Base-by-base conservation (phyloP, 2,329 filamentous ascomycete genomes). In the Xylaria sp. region DNA sequence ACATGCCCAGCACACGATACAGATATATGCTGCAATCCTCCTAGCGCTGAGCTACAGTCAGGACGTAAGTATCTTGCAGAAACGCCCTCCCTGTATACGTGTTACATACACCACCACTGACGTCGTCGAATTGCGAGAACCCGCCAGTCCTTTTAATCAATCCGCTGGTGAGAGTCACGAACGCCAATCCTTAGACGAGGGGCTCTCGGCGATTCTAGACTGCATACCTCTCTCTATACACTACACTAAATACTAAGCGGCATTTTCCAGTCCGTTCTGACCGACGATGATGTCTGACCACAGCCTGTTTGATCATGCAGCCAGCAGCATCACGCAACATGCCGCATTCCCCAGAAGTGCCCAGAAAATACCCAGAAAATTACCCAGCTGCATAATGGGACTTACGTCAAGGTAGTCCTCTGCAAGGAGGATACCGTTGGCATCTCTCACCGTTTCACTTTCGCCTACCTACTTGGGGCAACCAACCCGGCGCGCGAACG, bases 251-350 rank as follows among this genome's bases (percentile, higher is more conserved):
- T 20, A 25, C 57, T 34, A 58, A 39, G 59, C 52, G 54, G 57
- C 58, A 69, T 54, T 62, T 66, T 52, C 51, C 57, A 58, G 34
- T 51, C 63, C 57, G 39, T 62, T 48, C 37, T 28, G 15, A 54
- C 31, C 48, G 15, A 46, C 55, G 10, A 34, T 28, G 10, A 39
- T 39, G 56, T 65, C 57, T 56, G 56, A 44, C 56, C 54, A 20
- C 55, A 55, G 39, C 20, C 48, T 31, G 50, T 67, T 59, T 52
- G 58, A 68, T 68, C 56, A 68, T 63, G 60, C 55, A 54, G 28
- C 46, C 48, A 13, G 56, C 46, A 59, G 55, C 39, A 63, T 50
- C 54, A 64, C 56, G 51, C 62, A 61, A 66, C 23, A 52, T 41
- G 52, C 51, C 56, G 41, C 23, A 51, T 57, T 61, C 41, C 51